These are phyloP conservation scores for Prunus salicina DNA, from an alignment of 306 rosid species.

Conservation along the genomic window DNA sequence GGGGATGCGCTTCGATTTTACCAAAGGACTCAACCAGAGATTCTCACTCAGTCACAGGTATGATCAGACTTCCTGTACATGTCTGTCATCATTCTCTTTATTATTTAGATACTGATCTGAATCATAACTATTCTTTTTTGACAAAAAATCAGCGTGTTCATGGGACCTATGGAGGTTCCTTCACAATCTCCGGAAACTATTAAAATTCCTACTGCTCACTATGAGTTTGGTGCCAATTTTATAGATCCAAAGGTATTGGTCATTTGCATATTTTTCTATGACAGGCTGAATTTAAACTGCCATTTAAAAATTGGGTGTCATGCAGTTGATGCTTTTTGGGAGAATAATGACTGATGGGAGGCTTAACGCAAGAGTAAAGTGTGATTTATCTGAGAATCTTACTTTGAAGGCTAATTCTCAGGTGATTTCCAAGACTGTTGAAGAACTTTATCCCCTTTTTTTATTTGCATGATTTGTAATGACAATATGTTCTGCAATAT, in stretches of 20 bases:
- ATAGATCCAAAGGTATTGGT: conserved; percentile 77
- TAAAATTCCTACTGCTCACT: conserved; percentile 83
- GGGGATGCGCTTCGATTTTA: conserved; percentile 94
- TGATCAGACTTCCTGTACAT: neutral
- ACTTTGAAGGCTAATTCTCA: conserved; percentile 88
- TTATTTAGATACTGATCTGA: neutral
- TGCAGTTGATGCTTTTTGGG: conserved; percentile 91
- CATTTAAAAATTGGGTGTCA: neutral
- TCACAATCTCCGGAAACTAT: conserved; percentile 79
- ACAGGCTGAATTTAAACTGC: neutral
- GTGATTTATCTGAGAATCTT: conserved; percentile 75
- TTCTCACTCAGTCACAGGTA: conserved; percentile 97
- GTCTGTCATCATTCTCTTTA: neutral
- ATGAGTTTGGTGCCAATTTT: conserved; percentile 95
- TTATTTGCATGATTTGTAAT: neutral
- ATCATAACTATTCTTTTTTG: neutral
- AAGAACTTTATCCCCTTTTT: neutral
- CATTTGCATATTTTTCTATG: neutral
- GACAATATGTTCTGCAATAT: neutral
- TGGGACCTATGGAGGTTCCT: conserved; percentile 94
- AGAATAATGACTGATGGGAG: conserved; percentile 90
- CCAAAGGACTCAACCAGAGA: conserved; percentile 81
- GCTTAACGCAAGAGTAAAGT: conserved; percentile 80
- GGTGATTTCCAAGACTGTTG: conserved; percentile 35
- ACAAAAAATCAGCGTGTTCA: conserved; percentile 54